Evolutionary conservation across 768 basidiomycete species (phyloP), one percentile per base, ranked within the genome.

Genomic region (Tylopilus subfusipes): DNA sequence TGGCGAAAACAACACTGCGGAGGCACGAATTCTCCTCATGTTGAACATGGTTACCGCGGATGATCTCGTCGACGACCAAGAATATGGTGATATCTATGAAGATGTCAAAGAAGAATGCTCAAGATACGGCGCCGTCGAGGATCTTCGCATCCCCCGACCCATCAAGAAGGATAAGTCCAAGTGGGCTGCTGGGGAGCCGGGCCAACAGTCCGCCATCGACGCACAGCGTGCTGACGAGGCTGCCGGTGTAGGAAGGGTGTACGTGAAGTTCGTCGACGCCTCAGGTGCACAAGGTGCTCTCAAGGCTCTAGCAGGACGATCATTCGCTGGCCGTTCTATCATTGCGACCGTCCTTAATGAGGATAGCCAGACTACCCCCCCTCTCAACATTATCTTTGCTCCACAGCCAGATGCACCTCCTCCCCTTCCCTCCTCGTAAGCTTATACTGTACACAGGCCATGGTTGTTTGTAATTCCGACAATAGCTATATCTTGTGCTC

Each of bases 11-110:
- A 76, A 78, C 51, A 75, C 72, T 34, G 61, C 72, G 12, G 82
- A 87, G 50, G 82, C 92, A 25, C 85, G 92, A 34, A 94, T 97
- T 66, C 81, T 99, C 63, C 87, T 98, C 68, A 90, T 99, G 88
- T 75, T 99, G 65, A 99, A 98, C 80, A 99, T 99, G 97, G 93
- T 99, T 59, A 90, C 90, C 0, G 70, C 90, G 1, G 97, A 99
- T 42, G 97, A 99, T 65, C 81, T 99, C 44, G 70, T 80, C 18
- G 86, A 93, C 63, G 96, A 98, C 67, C 76, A 86, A 55, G 97
- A 99, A 65, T 99, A 97, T 69, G 84, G 84, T 22, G 97, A 99
- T 63, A 82, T 99, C 54, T 85, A 90, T 56, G 94, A 97, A 67
- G 97, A 99, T 67, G 85, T 98, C 68, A 91, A 88, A 67, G 88